Evolutionary conservation across 2,329 filamentous ascomycete species (phyloP).

Genomic region (Aspergillus cejpii): DNA sequence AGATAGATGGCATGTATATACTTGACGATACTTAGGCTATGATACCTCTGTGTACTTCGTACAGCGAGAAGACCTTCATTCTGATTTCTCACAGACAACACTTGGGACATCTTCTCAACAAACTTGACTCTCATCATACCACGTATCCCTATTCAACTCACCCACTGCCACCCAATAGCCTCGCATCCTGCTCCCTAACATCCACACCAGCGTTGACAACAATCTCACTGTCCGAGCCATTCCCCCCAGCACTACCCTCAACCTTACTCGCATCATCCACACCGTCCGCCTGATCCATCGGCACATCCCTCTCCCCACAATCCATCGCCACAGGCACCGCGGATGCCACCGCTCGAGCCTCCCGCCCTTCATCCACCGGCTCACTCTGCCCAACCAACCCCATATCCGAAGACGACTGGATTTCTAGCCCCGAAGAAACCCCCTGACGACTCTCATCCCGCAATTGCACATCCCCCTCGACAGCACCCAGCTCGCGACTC

Average conservation of each 20-base stretch:
- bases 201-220: too few relatives aligned
- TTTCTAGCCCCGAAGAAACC: not conserved
- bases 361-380: not conserved
- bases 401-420: not conserved
- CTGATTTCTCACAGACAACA: not conserved
- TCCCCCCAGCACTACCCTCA: too few relatives aligned
- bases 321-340: not conserved
- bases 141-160: not conserved
- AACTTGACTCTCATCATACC: not conserved
- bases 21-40: not conserved
- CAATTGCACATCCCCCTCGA: not conserved
- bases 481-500: not conserved
- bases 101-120: not conserved
- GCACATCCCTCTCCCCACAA: not conserved
- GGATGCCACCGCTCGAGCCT: not conserved
- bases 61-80: not conserved
- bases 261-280: not conserved
- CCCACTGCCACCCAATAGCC: not conserved
- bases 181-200: not conserved
- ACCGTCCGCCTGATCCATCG: not conserved
- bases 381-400: not conserved
- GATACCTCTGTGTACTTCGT: not conserved
- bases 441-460: not conserved
- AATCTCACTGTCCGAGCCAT: too few relatives aligned
- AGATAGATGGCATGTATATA: conserved; percentile 1